These are phyloP conservation scores for Astrothelium macrocarpum DNA, from an alignment of 495 filamentous ascomycete species.

Conservation along the genomic window DNA sequence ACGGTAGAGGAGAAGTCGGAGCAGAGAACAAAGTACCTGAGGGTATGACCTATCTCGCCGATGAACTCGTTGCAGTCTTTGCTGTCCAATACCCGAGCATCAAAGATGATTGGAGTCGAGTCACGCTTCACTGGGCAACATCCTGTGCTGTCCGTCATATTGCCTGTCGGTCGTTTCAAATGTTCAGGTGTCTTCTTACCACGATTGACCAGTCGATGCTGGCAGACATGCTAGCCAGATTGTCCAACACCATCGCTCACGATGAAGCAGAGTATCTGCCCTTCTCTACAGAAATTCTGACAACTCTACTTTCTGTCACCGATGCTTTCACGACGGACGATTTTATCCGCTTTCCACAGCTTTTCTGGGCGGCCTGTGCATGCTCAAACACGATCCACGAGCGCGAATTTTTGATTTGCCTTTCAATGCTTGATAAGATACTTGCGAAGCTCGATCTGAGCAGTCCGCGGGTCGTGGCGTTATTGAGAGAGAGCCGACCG, in stretches of 20 bases:
- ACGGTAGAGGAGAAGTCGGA: conserved; percentile 52
- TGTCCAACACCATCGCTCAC: conserved; percentile 93
- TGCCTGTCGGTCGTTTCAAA: conserved; percentile 92
- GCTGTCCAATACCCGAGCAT: conserved; percentile 75
- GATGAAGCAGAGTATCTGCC: conserved; percentile 82
- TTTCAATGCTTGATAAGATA: conserved; percentile 85
- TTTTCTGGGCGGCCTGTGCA: conserved; percentile 96
- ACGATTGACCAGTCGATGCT: conserved; percentile 87
- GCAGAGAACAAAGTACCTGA: conserved; percentile 69
- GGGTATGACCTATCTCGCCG: conserved; percentile 74
- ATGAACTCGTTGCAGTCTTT: conserved; percentile 75
- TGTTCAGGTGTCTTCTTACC: conserved; percentile 87
- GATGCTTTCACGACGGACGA: conserved; percentile 68
- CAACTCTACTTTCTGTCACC: conserved; percentile 83
- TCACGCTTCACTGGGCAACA: conserved; percentile 88
- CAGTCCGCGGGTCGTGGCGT: conserved; percentile 53
- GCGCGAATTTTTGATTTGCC: conserved; percentile 81
- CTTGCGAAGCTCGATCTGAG: conserved; percentile 74
- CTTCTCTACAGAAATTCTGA: conserved; percentile 96
- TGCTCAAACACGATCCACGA: conserved; percentile 94
- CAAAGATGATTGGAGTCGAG: conserved; percentile 78
- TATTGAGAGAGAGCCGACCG: conserved; percentile 68
- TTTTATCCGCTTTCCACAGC: conserved; percentile 76
- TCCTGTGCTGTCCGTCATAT: conserved; percentile 93
- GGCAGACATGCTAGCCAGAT: conserved; percentile 84